Base-by-base conservation (phyloP, 2,329 filamentous ascomycete species). In the Nectriaceae sp. region DNA sequence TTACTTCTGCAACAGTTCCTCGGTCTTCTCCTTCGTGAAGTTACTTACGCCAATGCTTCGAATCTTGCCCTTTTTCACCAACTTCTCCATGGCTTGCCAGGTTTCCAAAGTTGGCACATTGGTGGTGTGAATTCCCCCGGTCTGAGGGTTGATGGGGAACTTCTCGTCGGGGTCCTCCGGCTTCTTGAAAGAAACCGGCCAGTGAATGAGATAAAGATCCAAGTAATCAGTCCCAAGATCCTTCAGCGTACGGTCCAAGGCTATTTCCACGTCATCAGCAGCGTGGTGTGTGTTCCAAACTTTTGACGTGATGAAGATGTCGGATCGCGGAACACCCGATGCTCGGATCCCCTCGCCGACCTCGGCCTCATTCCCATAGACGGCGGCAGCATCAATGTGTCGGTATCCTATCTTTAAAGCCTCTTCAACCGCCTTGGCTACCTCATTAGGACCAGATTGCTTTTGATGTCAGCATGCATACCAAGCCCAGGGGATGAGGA, bases 251-350 rank as follows among this genome's bases (percentile, higher is more conserved):
- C 70, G 67, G 54, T 78, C 67, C 19, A 79, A 61, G 5, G 70
- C 75, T 24, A 67, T 62, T 49, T 75, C 72, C 19, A 80, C 71
- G 50, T 77, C 66, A 22, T 74, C 64, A 1, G 70, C 68, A 22
- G 67, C 65, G 54, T 80, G 77, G 35, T 76, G 69, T 6, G 71
- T 79, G 66, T 82, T 82, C 79, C 79, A 84, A 13, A 84, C 70
- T 69, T 84, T 84, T 49, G 75, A 77, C 11, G 80, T 83, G 22
- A 80, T 66, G 63, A 75, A 69, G 40, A 75, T 62, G 10, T 72
- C 65, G 5, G 54, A 65, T 18, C 68, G 66, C 15, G 64, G 63
- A 15, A 73, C 56, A 26, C 69, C 65, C 13, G 64, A 49, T 5
- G 46, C 49, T 16, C 42, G 46, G 46, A 75, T 70, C 6, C 69